Evolutionary conservation across 2,329 filamentous ascomycete species (phyloP).

Genomic region (Aspergillus carbonarius): DNA sequence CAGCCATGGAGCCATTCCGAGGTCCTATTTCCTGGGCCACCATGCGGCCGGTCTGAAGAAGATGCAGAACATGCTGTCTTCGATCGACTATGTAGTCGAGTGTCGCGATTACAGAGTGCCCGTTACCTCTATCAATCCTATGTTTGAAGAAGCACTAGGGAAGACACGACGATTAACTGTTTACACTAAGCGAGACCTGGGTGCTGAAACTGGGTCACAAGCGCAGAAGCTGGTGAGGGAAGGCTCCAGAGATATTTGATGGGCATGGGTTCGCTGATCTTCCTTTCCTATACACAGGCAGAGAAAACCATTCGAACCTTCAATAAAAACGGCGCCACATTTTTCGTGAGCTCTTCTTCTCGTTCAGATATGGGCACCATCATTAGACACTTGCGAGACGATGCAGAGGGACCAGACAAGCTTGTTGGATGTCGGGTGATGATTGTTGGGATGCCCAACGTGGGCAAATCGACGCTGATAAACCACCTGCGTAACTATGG

Average conservation of each 20-base stretch:
- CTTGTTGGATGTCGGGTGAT: slow-evolving; percentile 82
- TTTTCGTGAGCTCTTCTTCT: slow-evolving; percentile 36
- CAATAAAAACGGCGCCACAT: slow-evolving; percentile 33
- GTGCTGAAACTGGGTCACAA: slow-evolving; percentile 44
- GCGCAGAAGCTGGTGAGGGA: slow-evolving; percentile 42
- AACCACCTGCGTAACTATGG: slow-evolving; percentile 76
- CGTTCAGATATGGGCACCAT: slow-evolving; percentile 33
- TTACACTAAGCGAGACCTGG: slow-evolving; percentile 87
- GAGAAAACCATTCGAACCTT: slow-evolving; percentile 36
- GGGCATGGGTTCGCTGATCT: neutral
- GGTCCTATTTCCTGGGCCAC: slow-evolving; percentile 93
- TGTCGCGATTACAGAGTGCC: slow-evolving; percentile 92
- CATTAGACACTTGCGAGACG: slow-evolving; percentile 32
- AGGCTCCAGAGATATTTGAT: neutral
- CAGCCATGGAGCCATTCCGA: slow-evolving; percentile 70
- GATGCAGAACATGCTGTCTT: slow-evolving; percentile 77
- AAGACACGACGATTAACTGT: slow-evolving; percentile 75
- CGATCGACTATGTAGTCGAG: slow-evolving; percentile 86
- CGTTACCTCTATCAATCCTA: slow-evolving; percentile 82
- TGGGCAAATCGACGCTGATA: slow-evolving; percentile 92
- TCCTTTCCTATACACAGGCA: slow-evolving; percentile 19
- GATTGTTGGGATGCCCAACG: slow-evolving; percentile 96
- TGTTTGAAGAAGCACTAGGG: slow-evolving; percentile 76
- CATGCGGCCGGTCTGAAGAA: slow-evolving; percentile 77
- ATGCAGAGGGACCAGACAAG: slow-evolving; percentile 37